Conservation (phyloP, 2,329 filamentous ascomycete genomes). For the Sclerotiophoma versabilis region DNA sequence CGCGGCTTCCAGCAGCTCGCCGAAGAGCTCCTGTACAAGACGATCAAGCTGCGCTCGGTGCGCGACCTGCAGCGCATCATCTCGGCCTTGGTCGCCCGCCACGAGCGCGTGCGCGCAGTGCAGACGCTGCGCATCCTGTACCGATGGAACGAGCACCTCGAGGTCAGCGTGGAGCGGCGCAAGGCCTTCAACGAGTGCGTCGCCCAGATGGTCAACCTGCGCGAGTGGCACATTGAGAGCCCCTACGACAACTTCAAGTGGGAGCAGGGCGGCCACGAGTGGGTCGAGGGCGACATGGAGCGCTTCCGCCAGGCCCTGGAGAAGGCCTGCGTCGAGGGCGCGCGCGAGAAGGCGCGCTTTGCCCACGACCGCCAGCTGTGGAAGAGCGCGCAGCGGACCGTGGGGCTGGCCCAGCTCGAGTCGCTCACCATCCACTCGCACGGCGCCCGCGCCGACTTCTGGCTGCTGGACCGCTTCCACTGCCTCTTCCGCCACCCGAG, state of each 20-base stretch:
- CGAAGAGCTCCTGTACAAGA: constrained; percentile 44
- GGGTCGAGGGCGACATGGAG: constrained; percentile 45
- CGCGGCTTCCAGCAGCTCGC: constrained; percentile 38
- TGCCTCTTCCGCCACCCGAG: constrained; percentile 46
- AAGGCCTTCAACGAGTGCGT: constrained; percentile 39
- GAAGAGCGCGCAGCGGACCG: constrained; percentile 19
- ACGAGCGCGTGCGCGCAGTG: constrained; percentile 37
- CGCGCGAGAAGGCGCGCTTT: constrained; percentile 23
- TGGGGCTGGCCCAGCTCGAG: constrained; percentile 39
- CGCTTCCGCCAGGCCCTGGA: constrained; percentile 39
- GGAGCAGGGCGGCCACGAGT: constrained; percentile 35
- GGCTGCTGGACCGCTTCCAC: constrained; percentile 40
- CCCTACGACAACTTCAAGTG: constrained; percentile 47
- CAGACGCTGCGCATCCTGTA: constrained; percentile 45
- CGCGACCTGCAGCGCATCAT: constrained; percentile 35
- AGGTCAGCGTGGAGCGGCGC: constrained; percentile 31
- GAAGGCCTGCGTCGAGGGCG: constrained; percentile 30
- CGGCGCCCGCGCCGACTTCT: constrained; percentile 41
- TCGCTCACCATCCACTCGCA: constrained; percentile 46
- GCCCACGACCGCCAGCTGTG: constrained; percentile 20
- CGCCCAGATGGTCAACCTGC: constrained; percentile 39
- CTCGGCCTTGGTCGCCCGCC: constrained; percentile 31
- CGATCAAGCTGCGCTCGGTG: constrained; percentile 38
- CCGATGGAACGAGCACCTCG: constrained; percentile 29
- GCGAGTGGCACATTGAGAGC: constrained; percentile 45